These are phyloP conservation scores for Trichoderma atrobrunneum DNA, from an alignment of 2,329 filamentous ascomycete genomes.

Conservation along the genomic window DNA sequence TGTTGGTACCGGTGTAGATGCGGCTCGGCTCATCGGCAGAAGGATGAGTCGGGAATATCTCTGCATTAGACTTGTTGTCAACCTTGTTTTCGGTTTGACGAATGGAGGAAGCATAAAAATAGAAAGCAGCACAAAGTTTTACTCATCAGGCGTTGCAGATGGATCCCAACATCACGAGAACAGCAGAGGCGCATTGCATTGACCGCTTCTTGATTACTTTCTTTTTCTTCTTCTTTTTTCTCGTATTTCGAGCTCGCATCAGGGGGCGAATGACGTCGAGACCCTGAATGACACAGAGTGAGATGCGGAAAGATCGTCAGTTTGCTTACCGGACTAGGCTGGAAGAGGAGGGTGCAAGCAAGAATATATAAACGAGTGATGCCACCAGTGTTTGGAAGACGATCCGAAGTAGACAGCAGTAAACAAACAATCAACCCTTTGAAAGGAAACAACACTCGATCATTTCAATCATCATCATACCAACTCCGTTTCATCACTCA, in stretches of 20 bases:
- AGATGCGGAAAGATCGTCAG: neutral
- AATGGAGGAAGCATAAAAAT: no score
- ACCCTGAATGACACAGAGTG: neutral
- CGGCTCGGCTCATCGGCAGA: neutral
- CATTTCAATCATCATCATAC: neutral
- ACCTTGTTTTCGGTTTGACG: neutral
- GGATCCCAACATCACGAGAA: neutral
- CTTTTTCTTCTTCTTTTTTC: neutral
- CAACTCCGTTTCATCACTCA: neutral
- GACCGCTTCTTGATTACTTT: neutral
- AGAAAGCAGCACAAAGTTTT: neutral
- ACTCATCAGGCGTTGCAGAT: neutral
- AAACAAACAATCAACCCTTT: neutral
- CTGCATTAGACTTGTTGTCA: constrained; percentile 2
- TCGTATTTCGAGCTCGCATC: neutral
- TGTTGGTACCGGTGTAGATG: neutral
- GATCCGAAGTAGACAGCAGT: neutral
- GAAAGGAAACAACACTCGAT: neutral
- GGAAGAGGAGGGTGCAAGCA: neutral
- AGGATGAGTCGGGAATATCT: neutral
- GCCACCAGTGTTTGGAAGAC: neutral
- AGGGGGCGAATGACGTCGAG: neutral
- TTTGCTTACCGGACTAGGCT: neutral
- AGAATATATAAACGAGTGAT: neutral
- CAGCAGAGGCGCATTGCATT: neutral